Evolutionary conservation across 768 basidiomycete species (phyloP), one percentile per base, ranked within the genome.

Genomic region (Cubamyces sp.): DNA sequence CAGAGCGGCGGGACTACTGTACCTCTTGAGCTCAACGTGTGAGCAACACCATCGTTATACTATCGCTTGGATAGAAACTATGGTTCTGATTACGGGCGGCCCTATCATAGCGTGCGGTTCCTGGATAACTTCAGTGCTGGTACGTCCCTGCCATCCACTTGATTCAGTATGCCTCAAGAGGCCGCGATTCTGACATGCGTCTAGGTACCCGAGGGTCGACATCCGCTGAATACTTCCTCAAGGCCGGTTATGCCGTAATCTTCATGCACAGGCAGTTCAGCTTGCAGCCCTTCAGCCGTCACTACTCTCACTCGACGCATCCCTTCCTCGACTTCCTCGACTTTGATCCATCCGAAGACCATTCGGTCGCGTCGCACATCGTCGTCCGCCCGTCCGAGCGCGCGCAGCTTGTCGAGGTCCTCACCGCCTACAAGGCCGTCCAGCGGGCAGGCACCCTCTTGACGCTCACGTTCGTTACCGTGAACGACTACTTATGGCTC

Each of bases 261-360:
- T 99, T 99, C 79, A 91, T 99, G 85, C 96, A 99, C 75, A 82
- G 96, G 21, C 94, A 97, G 75, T 96, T 97, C 80, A 98, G 96
- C 66, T 84, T 98, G 45, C 94, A 97, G 70, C 97, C 97, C 0
- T 99, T 96, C 81, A 95, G 92, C 72, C 79, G 97, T 51, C 96
- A 99, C 73, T 99, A 98, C 76, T 97, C 95, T 9, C 96, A 99
- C 74, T 96, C 94, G 0, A 95, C 95, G 3, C 96, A 98, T 73
- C 96, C 96, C 0, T 99, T 99, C 77, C 87, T 99, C 60, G 96
- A 98, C 74, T 90, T 98, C 62, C 83, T 99, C 25, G 87, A 94
- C 47, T 87, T 96, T 60, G 77, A 80, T 58, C 59, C 62, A 23
- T 46, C 68, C 21, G 60, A 64, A 34, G 28, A 57, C 16, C 42